Evolutionary conservation across 176 grass and related monocot species (phyloP).

Genomic region (Oryza meridionalis): DNA sequence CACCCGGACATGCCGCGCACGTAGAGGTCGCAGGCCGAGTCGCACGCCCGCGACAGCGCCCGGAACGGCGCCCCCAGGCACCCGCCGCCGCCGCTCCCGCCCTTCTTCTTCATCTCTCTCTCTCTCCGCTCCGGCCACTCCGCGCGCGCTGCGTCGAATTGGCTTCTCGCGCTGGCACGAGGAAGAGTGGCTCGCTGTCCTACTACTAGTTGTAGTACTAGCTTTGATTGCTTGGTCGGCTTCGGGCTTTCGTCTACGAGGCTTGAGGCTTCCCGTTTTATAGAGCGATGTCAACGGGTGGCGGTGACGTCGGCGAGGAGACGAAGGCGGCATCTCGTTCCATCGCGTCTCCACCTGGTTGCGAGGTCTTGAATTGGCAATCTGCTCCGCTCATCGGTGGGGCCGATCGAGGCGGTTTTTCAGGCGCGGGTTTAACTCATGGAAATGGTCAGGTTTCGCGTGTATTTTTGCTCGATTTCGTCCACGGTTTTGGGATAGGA

Average conservation of each 20-base stretch:
- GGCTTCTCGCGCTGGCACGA: neutral
- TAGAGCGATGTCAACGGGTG: neutral
- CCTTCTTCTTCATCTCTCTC: constrained; percentile 33
- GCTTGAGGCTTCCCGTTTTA: neutral
- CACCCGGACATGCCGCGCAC: constrained; percentile 58
- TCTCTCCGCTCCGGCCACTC: neutral
- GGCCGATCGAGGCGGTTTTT: neutral
- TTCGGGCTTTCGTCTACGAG: no score
- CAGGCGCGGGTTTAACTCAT: neutral
- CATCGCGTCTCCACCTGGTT: neutral
- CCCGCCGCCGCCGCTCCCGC: constrained; percentile 13
- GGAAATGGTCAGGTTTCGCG: neutral
- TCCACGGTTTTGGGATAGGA: neutral
- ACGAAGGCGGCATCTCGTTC: neutral
- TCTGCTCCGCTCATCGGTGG: neutral
- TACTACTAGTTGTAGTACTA: neutral
- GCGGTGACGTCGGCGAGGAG: neutral
- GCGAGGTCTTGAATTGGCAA: neutral
- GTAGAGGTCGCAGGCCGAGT: constrained; percentile 67
- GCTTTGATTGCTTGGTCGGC: neutral
- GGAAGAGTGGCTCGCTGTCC: neutral
- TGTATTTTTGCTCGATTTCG: neutral
- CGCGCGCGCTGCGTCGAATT: neutral
- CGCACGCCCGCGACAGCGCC: constrained; percentile 59
- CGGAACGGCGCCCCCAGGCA: constrained; percentile 52